Conservation (phyloP, 1,284 basidiomycete genomes). For the Chiua sp. region DNA sequence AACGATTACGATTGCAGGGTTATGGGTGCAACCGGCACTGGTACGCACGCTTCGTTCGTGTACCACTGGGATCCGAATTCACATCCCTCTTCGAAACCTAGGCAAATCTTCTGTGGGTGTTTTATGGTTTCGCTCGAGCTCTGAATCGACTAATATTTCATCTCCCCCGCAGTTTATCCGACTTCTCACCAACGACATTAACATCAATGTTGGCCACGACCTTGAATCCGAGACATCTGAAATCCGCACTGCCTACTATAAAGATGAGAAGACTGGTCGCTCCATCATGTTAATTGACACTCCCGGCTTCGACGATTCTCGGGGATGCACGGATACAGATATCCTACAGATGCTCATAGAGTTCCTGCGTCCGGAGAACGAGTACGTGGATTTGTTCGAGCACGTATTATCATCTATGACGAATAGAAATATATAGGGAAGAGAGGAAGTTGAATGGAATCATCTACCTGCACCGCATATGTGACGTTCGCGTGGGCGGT, state of each 20-base stretch:
- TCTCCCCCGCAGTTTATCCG: too few relatives aligned
- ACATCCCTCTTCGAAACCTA: not conserved
- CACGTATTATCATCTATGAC: too few relatives aligned
- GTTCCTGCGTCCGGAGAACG: conserved; percentile 46
- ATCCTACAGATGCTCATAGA: conserved; percentile 30
- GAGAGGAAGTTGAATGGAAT: conserved; percentile 28
- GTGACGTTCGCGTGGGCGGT: conserved; percentile 48
- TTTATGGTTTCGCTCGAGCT: conserved; percentile 16
- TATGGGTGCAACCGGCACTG: conserved; percentile 10
- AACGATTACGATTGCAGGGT: not conserved
- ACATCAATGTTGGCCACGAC: not conserved
- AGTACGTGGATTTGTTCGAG: not conserved
- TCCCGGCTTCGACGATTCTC: conserved; percentile 37
- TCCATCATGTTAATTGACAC: conserved; percentile 32
- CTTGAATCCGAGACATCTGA: too few relatives aligned
- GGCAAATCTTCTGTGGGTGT: conserved; percentile 11
- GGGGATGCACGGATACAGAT: conserved; percentile 27
- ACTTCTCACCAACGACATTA: not conserved
- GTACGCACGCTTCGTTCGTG: not conserved
- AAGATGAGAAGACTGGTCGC: too few relatives aligned
- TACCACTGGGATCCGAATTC: not conserved
- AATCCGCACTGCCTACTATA: too few relatives aligned
- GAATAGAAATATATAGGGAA: conserved; percentile 12
- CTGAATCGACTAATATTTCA: too few relatives aligned
- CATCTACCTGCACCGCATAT: conserved; percentile 30